Percentiles rank a stretch among this genome's conserved stretches.
Conservation (phyloP, 2,329 filamentous ascomycete genomes). For the Fusarium subtropicale region DNA sequence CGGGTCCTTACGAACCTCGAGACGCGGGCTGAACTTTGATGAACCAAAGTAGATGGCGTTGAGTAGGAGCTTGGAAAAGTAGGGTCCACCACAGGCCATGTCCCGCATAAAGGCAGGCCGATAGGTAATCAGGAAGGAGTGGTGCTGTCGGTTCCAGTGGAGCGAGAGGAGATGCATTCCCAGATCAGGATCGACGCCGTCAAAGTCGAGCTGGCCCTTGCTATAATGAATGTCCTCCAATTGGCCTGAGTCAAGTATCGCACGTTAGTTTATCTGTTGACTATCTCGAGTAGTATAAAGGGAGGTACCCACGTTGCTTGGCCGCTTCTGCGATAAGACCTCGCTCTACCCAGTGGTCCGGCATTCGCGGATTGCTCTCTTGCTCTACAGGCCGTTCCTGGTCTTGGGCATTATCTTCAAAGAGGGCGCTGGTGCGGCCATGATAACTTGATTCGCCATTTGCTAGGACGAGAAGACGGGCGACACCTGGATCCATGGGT, state of each 20-base stretch:
- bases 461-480: constrained; percentile 54
- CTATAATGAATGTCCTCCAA: constrained; percentile 61
- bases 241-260: constrained; percentile 51
- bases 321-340: constrained; percentile 49
- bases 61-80: constrained; percentile 67
- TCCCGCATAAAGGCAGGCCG: constrained; percentile 65
- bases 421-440: constrained; percentile 62
- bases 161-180: constrained; percentile 63
- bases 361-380: constrained; percentile 47
- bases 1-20: constrained; percentile 58
- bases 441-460: constrained; percentile 60
- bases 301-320: constrained; percentile 38
- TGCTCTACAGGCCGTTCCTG: constrained; percentile 23
- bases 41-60: constrained; percentile 63
- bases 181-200: constrained; percentile 64
- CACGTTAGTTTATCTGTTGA: background rate
- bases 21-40: constrained; percentile 58
- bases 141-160: constrained; percentile 66
- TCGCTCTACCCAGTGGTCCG: constrained; percentile 57
- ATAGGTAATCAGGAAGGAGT: constrained; percentile 59
- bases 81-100: constrained; percentile 65
- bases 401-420: constrained; percentile 52
- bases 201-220: constrained; percentile 63
- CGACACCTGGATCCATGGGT: constrained; percentile 43
- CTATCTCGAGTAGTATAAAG: constrained; percentile 48